Base-by-base conservation (phyloP, 202 grass and related monocot species). In the Zizania palustris region DNA sequence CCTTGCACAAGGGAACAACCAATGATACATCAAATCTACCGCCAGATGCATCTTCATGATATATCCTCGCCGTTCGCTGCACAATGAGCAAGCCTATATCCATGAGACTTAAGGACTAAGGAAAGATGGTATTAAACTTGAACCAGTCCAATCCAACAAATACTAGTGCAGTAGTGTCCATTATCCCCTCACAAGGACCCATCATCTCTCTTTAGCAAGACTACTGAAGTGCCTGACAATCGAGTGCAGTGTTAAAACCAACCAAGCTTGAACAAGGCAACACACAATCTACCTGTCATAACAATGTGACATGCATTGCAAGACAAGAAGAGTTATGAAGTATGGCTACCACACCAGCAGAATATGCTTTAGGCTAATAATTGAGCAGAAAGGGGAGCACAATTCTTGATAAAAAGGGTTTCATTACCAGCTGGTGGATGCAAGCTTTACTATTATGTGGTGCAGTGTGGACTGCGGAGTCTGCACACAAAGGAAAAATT, bases 71-170 rank as follows among this genome's bases (percentile, higher is more conserved):
- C 50, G 2, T 54, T n/a, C 7, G n/a, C 16, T 54, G 16, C 18
- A 7, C 16, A 54, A 8, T 54, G 50, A 54, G 8, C 50, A 54
- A 54, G 16, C 6, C 14, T 50, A 54, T 54, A 54, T 54, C 50
- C 50, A 18, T 54, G 58, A 91, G 15, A 71, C 85, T 91, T 88
- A 82, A 61, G 74, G 82, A 74, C 81, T 88, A 91, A 91, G 89
- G 68, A 88, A 88, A 48, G 63, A 71, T 9, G 56, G 11, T 48
- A 45, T 81, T 75, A 86, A 63, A 82, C 37, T 82, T 48, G 53
- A 62, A 64, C 81, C 84, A 87, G 77, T 84, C 77, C 84, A 79
- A 74, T 78, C 77, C 78, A 88, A 79, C 81, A 87, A 76, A 75
- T 70, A 73, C 69, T 82, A 82, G 82, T 88, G 81, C 77, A 78